Percentiles rank a stretch among this genome's conserved stretches.
Conservation (phyloP, 1,284 basidiomycete genomes). For the Leccinum pachyderme region DNA sequence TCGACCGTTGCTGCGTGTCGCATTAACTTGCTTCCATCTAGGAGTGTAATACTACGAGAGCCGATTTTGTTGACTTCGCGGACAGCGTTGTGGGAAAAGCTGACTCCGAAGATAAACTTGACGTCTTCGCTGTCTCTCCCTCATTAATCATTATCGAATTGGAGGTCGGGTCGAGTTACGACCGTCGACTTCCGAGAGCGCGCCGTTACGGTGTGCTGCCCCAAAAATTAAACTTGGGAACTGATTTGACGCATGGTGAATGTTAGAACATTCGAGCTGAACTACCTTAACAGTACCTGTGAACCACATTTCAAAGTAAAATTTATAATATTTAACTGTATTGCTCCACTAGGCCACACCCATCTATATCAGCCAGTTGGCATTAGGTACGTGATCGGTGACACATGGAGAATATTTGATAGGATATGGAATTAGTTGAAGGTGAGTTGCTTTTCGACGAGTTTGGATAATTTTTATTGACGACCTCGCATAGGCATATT, state of each 20-base stretch:
- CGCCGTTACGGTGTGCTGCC: neutral
- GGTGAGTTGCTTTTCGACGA: too few relatives aligned
- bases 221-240: constrained; percentile 6
- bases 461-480: too few relatives aligned
- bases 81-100: constrained; percentile 8
- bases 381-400: too few relatives aligned
- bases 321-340: too few relatives aligned
- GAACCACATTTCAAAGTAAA: too few relatives aligned
- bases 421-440: too few relatives aligned
- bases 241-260: neutral
- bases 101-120: constrained; percentile 14
- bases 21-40: neutral
- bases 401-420: too few relatives aligned
- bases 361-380: too few relatives aligned
- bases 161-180: neutral
- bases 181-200: constrained; percentile 8
- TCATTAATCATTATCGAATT: constrained; percentile 3
- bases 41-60: neutral
- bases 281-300: too few relatives aligned
- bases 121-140: neutral
- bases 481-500: too few relatives aligned
- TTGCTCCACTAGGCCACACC: too few relatives aligned
- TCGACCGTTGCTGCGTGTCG: neutral
- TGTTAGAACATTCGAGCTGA: too few relatives aligned
- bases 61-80: constrained; percentile 5